Conservation (phyloP, 2,329 filamentous ascomycete species). For the Cryphonectria parasitica region DNA sequence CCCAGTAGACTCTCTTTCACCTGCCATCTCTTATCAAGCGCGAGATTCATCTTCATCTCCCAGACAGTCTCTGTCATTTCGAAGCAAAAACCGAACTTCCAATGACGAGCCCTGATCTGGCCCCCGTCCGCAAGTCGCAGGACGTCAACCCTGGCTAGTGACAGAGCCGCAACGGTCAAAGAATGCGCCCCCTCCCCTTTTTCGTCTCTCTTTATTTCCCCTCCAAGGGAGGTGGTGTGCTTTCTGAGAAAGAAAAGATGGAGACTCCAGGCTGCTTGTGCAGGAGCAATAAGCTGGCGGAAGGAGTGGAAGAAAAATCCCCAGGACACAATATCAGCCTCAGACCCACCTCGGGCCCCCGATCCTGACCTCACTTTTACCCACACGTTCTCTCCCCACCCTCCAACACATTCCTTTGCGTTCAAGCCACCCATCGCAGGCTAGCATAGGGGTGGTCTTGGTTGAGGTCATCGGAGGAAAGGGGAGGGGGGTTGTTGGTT, state of each 20-base stretch:
- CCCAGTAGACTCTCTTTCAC: neutral
- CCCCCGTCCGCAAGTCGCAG: constrained; percentile 16
- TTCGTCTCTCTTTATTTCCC: too few relatives aligned
- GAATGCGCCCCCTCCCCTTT: neutral
- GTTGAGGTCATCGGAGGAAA: neutral
- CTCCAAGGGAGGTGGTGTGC: neutral
- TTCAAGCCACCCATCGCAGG: constrained; percentile 4
- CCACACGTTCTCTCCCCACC: constrained; percentile 14
- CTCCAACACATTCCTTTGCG: constrained; percentile 4
- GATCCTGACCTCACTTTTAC: constrained; percentile 11
- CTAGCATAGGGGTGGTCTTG: neutral
- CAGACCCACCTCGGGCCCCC: constrained; percentile 16
- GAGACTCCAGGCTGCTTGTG: constrained; percentile 6
- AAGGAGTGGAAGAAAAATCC: constrained; percentile 7
- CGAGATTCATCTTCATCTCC: neutral
- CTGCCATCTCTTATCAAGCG: neutral
- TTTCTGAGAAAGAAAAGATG: neutral
- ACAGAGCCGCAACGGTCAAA: constrained; percentile 8
- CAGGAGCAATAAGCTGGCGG: constrained; percentile 16
- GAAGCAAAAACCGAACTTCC: neutral
- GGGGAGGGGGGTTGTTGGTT: neutral
- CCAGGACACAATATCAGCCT: constrained; percentile 19
- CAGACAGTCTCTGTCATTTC: neutral
- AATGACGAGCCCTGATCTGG: neutral
- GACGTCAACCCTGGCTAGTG: constrained; percentile 4